A percentile compares a stretch with the other conserved stretches of the same genome.
phyloP scores from a whole-genome alignment of 257 asterid genomes.

The Solanum appendiculatum region DNA sequence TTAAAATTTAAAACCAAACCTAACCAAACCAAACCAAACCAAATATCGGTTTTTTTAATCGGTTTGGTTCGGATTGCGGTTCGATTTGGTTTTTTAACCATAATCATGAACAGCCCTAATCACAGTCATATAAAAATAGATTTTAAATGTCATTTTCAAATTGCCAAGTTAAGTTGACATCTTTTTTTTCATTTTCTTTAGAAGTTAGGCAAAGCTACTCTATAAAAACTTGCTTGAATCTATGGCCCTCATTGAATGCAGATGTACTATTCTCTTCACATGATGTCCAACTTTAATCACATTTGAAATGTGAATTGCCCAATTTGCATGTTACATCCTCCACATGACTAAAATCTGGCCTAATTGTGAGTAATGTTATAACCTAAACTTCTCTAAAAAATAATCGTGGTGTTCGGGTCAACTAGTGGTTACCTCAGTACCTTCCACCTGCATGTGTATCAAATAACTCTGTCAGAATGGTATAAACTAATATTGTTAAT shows the following conservation, averaged over 20 bases:
- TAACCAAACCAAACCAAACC: too few relatives aligned
- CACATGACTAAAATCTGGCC: neutral
- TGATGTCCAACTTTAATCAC: neutral
- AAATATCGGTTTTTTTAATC: too few relatives aligned
- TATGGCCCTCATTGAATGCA: neutral
- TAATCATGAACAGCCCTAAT: too few relatives aligned
- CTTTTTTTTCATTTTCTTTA: neutral
- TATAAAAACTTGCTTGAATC: neutral
- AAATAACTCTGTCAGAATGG: neutral
- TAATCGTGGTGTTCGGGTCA: neutral
- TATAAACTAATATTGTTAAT: neutral
- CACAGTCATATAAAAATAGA: neutral
- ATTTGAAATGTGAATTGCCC: neutral
- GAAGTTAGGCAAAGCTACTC: neutral
- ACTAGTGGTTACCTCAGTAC: neutral
- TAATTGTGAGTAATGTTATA: neutral
- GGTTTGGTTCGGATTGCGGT: too few relatives aligned
- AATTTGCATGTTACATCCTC: neutral
- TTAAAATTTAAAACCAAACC: too few relatives aligned
- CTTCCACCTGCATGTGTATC: neutral
- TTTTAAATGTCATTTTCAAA: neutral
- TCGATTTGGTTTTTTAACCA: too few relatives aligned
- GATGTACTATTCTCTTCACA: neutral
- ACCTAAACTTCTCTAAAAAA: neutral
- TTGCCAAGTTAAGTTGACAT: neutral